Evolutionary conservation across 2,329 filamentous ascomycete genomes (phyloP).

Genomic region (Neopestalotiopsis sp.): DNA sequence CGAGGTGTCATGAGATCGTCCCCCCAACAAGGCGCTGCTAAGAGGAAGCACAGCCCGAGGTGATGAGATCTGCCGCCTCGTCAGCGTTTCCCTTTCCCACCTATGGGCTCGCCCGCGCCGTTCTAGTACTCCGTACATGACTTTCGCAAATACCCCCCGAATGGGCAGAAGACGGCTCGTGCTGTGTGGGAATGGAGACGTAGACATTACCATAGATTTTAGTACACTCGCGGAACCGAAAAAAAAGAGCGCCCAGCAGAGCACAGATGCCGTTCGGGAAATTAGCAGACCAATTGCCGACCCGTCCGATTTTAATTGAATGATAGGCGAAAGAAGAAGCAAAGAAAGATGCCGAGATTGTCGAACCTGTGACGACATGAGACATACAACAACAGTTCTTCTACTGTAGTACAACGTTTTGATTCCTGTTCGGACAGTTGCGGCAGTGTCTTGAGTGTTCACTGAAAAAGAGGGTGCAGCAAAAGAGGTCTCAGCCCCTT

Average conservation of each 20-base stretch:
- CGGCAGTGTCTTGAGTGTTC: too few relatives aligned
- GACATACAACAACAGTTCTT: too few relatives aligned
- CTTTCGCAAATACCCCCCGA: neutral
- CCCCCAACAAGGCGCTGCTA: neutral
- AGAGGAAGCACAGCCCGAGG: neutral
- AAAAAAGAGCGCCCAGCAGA: neutral
- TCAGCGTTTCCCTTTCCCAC: neutral
- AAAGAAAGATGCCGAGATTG: neutral
- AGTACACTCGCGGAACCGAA: neutral
- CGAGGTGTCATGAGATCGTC: neutral
- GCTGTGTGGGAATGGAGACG: neutral
- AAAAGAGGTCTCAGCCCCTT: too few relatives aligned
- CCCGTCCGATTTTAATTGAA: neutral
- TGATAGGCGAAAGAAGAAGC: neutral
- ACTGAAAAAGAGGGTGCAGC: too few relatives aligned
- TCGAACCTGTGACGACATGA: neutral
- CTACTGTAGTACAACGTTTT: too few relatives aligned
- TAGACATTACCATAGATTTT: neutral
- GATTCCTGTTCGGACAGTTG: too few relatives aligned
- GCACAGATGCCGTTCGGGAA: neutral
- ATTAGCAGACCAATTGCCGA: conserved; percentile 2
- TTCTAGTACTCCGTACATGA: neutral
- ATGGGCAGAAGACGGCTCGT: neutral
- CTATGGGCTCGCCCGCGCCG: neutral
- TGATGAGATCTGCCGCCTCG: neutral